Evolutionary conservation across 257 asterid species (phyloP), one percentile per base, ranked within the genome.

Genomic region (Cruciata laevipes): DNA sequence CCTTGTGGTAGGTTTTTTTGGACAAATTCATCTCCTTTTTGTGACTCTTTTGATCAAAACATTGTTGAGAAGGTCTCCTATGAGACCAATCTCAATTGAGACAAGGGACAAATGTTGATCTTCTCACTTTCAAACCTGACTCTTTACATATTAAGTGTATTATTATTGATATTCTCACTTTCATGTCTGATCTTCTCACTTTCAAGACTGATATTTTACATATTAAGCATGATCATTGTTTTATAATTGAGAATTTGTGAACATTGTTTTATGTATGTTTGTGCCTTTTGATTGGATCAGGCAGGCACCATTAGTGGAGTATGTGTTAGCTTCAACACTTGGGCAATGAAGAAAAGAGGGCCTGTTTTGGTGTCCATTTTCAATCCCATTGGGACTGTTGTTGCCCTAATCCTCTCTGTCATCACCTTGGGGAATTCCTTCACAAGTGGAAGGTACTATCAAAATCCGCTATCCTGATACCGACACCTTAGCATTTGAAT

Each of bases 311-410:
- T 89, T 21, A 82, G 96, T 65, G 97, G 96, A 70, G 75, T 80
- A 66, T 84, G 97, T 21, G 75, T 80, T 47, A 87, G 92, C 77
- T 83, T 92, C 83, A 89, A 86, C 49, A 82, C 85, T 33, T 92
- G 98, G 98, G 97, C 97, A 47, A 84, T 92, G 95, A 86, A 86
- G 90, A 89, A 79, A 86, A 82, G 88, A 75, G 98, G 98, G 25
- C 98, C 98, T 25, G 93, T 92, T 5, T 67, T 92, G 76, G 98
- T 87, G 13, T 82, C 98, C 78, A 84, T 92, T 47, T 92, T 92
- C 74, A 89, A 85, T 49, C 98, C 97, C 25, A 86, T 89, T 44
- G 96, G 85, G 23, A 86, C 98, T 16, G 87, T 92, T 42, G 78
- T 92, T 63, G 80, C 97, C 1, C 79, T 88, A 16, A 24, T 85